Percentiles rank a stretch among this genome's conserved stretches.
phyloP scores from a whole-genome alignment of 345 rosid genomes.

The Ailanthus altissimus region DNA sequence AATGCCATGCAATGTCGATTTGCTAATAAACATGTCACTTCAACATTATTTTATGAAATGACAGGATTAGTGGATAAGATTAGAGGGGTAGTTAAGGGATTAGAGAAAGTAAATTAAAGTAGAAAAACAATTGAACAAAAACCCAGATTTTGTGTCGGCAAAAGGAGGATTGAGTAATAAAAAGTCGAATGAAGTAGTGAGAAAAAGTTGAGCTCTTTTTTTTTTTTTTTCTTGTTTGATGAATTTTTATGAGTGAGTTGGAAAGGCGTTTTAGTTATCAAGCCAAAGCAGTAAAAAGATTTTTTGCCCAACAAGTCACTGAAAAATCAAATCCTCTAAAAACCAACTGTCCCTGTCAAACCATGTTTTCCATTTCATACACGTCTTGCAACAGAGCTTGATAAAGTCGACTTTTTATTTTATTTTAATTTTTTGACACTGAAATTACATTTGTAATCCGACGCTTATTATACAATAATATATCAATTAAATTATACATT shows the following conservation, averaged over 20 bases:
- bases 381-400: not conserved
- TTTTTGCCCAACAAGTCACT: not conserved
- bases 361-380: conserved; percentile 5
- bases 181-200: not conserved
- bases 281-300: no score
- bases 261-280: no score
- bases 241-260: not conserved
- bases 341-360: not conserved
- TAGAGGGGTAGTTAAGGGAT: conserved; percentile 8
- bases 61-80: conserved; percentile 19
- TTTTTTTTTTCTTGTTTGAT: not conserved
- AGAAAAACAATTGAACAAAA: conserved; percentile 8
- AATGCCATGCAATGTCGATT: no score
- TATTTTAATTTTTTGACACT: no score
- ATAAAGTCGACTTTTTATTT: not conserved
- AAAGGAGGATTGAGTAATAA: not conserved
- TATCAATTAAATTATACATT: no score
- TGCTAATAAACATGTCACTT: no score
- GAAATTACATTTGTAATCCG: no score
- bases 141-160: conserved; percentile 21
- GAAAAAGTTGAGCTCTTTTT: conserved; percentile 16
- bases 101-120: not conserved
- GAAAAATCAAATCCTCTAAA: not conserved
- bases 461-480: no score
- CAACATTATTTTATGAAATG: not conserved